phyloP scores from a whole-genome alignment of 768 basidiomycete genomes.

The Lactarius psammicola region DNA sequence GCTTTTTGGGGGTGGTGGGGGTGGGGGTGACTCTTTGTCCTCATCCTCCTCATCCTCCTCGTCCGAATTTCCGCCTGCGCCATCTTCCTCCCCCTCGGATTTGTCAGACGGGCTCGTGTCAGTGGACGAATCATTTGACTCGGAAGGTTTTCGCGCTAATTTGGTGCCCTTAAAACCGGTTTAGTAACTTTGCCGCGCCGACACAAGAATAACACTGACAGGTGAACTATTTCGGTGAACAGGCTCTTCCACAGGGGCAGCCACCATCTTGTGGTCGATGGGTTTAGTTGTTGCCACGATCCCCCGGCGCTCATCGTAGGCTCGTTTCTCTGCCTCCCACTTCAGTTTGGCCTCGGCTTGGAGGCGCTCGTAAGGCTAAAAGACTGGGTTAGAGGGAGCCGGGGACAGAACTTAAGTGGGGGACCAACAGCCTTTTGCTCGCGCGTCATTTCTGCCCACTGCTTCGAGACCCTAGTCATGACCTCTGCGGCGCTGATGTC shows the following conservation, averaged over 20 bases:
- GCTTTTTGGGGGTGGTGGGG: conserved; percentile 32
- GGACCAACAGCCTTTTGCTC: conserved; percentile 70
- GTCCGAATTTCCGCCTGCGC: conserved; percentile 26
- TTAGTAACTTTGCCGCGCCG: not conserved
- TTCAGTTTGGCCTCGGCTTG: conserved; percentile 59
- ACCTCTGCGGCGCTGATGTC: conserved; percentile 68
- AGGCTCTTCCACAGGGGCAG: conserved; percentile 13
- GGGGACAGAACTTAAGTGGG: not conserved
- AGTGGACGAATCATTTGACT: conserved; percentile 19
- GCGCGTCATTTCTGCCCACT: conserved; percentile 67
- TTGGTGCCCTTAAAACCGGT: conserved; percentile 3
- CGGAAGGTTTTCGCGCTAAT: conserved; percentile 13
- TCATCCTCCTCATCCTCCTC: conserved; percentile 38
- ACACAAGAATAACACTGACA: not conserved
- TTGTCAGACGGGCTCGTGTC: conserved; percentile 18
- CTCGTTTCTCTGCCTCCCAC: conserved; percentile 62
- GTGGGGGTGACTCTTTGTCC: conserved; percentile 37
- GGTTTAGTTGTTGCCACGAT: conserved; percentile 21
- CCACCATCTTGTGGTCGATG: not conserved
- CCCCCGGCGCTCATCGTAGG: conserved; percentile 56
- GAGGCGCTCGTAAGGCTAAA: conserved; percentile 51
- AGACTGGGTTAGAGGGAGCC: conserved; percentile 25
- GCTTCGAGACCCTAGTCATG: conserved; percentile 63
- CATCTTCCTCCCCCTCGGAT: conserved; percentile 20
- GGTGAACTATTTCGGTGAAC: conserved; percentile 1